Evolutionary conservation across 768 basidiomycete species (phyloP), one percentile per base, ranked within the genome.

Genomic region (Collybia mongolica): DNA sequence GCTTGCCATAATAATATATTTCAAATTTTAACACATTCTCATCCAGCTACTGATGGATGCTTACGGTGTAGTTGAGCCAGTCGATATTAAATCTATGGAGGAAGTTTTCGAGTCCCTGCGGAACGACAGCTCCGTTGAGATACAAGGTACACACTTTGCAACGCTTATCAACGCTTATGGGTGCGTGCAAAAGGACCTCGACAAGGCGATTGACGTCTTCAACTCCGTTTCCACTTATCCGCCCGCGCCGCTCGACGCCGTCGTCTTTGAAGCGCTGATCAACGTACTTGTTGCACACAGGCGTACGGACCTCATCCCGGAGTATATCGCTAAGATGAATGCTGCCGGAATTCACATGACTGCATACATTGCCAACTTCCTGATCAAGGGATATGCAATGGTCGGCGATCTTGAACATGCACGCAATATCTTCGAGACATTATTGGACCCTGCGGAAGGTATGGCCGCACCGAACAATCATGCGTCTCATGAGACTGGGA

Each of bases 391-490:
- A 0, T 84, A 76, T 53, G 75, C 94, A 0, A 79, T 84, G 22
- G 77, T 75, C 1, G 86, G 86, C 15, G 73, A 87, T 37, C 73
- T 98, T 47, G 83, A 82, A 14, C 73, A 80, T 48, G 86, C 96
- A 1, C 76, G 95, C 32, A 68, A 64, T 28, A 70, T 95, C 48
- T 99, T 99, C 66, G 91, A 94, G 65, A 66, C 75, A 7, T 73
- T 98, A 63, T 69, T 73, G 12, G 94, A 98, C 60, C 87, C 93
- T 0, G 78, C 90, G 0, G 79, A 79, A 24, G 93, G 93, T 29
- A 79, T 95, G 14, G 94, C 95, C 2, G 93, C 94, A 1, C 77
- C 88, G 2, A 84, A 90, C 56, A 98, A 98, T 64, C 96, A 95
- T 65, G 80, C 82, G 3, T 81, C 85, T 2, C 84, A 94, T 56